A percentile compares a stretch with the other conserved stretches of the same genome.
Evolutionary conservation across 2,329 filamentous ascomycete species (phyloP).

Genomic region (Diaporthe citrichinensis): DNA sequence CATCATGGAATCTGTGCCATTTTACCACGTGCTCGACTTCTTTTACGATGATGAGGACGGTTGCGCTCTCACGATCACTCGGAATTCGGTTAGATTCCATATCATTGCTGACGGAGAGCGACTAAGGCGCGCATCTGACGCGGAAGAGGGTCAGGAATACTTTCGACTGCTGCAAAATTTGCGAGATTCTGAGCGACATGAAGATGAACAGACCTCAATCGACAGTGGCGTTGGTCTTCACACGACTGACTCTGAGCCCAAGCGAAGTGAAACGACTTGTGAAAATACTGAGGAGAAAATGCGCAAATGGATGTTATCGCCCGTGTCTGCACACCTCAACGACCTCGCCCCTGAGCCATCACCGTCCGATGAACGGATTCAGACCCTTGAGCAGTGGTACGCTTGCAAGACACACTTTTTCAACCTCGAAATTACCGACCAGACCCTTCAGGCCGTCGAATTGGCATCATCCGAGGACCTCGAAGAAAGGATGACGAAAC

Average conservation of each 20-base stretch:
- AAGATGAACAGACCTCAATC: slow-evolving; percentile 12
- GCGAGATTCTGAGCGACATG: not conserved
- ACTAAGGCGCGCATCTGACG: not conserved
- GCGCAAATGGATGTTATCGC: not conserved
- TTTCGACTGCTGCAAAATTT: not conserved
- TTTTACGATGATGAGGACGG: slow-evolving; percentile 30
- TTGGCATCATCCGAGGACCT: slow-evolving; percentile 7
- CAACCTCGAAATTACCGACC: slow-evolving; percentile 5
- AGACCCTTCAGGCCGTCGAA: not conserved
- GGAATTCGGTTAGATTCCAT: not conserved
- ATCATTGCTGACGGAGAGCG: slow-evolving; percentile 23
- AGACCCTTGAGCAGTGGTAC: slow-evolving; percentile 30
- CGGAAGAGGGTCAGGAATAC: not conserved
- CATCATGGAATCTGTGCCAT: not conserved
- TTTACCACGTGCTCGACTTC: slow-evolving; percentile 33
- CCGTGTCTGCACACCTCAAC: not conserved
- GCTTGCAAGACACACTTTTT: slow-evolving; percentile 8
- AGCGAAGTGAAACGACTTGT: not conserved
- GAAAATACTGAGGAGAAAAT: slow-evolving; percentile 6
- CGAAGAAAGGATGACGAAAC: slow-evolving; percentile 21
- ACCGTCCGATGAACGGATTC: not conserved
- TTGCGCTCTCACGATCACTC: slow-evolving; percentile 28
- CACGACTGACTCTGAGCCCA: not conserved
- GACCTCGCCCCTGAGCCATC: not conserved
- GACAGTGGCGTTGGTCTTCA: slow-evolving; percentile 28